Evolutionary conservation across 1,284 basidiomycete genomes (phyloP), one percentile per base, ranked within the genome.

Genomic region (Dichomitus squalens): DNA sequence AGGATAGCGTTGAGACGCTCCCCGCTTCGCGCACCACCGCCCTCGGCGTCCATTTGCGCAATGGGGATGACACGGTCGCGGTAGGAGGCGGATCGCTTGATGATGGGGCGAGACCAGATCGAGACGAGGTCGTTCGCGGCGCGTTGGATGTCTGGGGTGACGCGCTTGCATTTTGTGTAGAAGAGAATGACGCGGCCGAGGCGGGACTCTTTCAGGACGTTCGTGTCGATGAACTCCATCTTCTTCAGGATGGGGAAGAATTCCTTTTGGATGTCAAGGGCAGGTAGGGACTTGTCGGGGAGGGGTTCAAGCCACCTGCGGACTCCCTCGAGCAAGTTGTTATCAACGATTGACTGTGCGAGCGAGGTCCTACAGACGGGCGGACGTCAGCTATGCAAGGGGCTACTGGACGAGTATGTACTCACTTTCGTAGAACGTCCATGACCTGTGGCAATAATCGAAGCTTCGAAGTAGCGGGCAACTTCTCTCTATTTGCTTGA

Each of bases 161-260:
- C 95, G 49, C 94, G 89, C 71, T 90, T 92, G 80, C 88, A 92
- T 71, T 96, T 93, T 29, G 93, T 96, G 82, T 99, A 99, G 76
- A 99, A 98, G 18, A 98, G 80, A 18, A 99, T 82, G 62, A 99
- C 84, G 57, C 90, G 89, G n/a, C 96, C 96, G 5, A 99, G 81
- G 0, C 88, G 87, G 3, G 92, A 93, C 73, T 96, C 94, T 72
- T 96, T 96, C 65, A 99, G 87, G 14, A 93, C 93, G 49, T 88
- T 78, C 18, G 89, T 90, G 75, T 98, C 96, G 68, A 98, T 95
- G 66, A 92, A 90, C 61, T 90, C 88, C 90, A 98, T 94, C 77
- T 90, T 92, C 58, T 81, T 82, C 21, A 99, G 79, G 52, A 90
- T 84, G 40, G 87, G 83, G 74, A 99, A 96, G 64, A 99, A 87